These are phyloP conservation scores for Tilletia indica DNA, from an alignment of 1,284 basidiomycete genomes.

Conservation along the genomic window DNA sequence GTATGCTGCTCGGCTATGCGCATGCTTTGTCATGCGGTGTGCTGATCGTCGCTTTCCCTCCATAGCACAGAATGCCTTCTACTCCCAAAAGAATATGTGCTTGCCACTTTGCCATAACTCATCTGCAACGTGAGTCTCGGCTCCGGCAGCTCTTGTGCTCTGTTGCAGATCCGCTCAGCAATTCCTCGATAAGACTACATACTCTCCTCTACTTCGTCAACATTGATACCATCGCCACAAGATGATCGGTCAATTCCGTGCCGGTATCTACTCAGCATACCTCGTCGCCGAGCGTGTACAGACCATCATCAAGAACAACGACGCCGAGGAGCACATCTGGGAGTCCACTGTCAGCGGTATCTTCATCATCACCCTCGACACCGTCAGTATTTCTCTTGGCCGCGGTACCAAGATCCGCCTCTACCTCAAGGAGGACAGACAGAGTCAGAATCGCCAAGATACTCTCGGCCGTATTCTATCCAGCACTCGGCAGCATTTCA, in stretches of 20 bases:
- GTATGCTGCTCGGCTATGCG: neutral
- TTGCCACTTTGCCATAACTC: too few relatives aligned
- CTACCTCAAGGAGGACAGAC: constrained; percentile 96
- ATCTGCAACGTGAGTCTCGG: too few relatives aligned
- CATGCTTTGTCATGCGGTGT: neutral
- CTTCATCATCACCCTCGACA: constrained; percentile 97
- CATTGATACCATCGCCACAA: constrained; percentile 94
- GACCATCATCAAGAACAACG: constrained; percentile 99
- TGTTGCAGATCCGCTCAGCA: too few relatives aligned
- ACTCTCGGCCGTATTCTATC: too few relatives aligned
- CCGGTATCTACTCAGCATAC: constrained; percentile 99
- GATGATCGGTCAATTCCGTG: constrained; percentile 80
- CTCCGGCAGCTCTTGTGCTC: too few relatives aligned
- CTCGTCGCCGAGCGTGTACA: constrained; percentile 97
- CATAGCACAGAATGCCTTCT: too few relatives aligned
- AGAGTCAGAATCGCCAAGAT: constrained; percentile 99
- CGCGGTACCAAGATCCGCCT: constrained; percentile 95
- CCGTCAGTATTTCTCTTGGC: constrained; percentile 80
- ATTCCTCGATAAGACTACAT: constrained; percentile 54
- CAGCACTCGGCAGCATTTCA: too few relatives aligned
- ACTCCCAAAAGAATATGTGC: too few relatives aligned
- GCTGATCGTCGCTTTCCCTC: neutral
- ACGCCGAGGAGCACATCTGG: constrained; percentile 99
- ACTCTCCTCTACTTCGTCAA: constrained; percentile 73
- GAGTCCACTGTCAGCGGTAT: constrained; percentile 99